Evolutionary conservation across 2,329 filamentous ascomycete genomes (phyloP).

Genomic region (Pseudocercospora cruenta): DNA sequence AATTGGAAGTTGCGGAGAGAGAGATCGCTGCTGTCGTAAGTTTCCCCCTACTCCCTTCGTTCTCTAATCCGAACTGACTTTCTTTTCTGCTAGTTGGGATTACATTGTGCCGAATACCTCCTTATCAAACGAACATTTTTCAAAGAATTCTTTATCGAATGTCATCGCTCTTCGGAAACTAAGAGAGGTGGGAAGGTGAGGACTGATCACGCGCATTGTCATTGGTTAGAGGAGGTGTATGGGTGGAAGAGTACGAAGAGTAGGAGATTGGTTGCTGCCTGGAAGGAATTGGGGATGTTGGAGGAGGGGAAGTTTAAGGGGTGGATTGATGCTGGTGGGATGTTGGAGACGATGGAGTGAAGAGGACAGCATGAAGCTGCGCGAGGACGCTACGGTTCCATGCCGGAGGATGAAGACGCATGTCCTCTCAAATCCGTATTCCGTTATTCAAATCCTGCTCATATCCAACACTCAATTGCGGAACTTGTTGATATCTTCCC

Average conservation of each 20-base stretch:
- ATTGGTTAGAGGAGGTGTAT: slow-evolving; percentile 25
- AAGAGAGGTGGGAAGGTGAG: slow-evolving; percentile 13
- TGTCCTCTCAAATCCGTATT: slow-evolving; percentile 17
- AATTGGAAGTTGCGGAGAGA: slow-evolving; percentile 27
- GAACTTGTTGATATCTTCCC: slow-evolving; percentile 49
- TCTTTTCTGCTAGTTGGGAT: not conserved
- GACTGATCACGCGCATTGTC: slow-evolving; percentile 25
- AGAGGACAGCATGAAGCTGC: no score
- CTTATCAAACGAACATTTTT: slow-evolving; percentile 33
- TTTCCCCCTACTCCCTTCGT: not conserved
- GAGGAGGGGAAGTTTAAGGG: slow-evolving; percentile 29
- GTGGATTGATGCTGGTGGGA: slow-evolving; percentile 28
- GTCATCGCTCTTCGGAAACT: slow-evolving; percentile 18
- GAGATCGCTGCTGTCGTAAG: slow-evolving; percentile 22
- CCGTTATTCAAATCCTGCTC: slow-evolving; percentile 47
- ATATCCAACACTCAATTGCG: slow-evolving; percentile 48
- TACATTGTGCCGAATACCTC: slow-evolving; percentile 31
- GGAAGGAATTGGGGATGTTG: slow-evolving; percentile 31
- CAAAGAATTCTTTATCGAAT: slow-evolving; percentile 17
- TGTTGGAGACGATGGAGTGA: no score
- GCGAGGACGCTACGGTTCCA: no score
- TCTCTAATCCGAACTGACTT: not conserved
- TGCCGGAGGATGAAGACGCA: no score
- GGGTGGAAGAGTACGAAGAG: slow-evolving; percentile 21
- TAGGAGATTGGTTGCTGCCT: slow-evolving; percentile 28